Evolutionary conservation across 2,329 filamentous ascomycete genomes (phyloP).

Genomic region (Beauveria sp.): DNA sequence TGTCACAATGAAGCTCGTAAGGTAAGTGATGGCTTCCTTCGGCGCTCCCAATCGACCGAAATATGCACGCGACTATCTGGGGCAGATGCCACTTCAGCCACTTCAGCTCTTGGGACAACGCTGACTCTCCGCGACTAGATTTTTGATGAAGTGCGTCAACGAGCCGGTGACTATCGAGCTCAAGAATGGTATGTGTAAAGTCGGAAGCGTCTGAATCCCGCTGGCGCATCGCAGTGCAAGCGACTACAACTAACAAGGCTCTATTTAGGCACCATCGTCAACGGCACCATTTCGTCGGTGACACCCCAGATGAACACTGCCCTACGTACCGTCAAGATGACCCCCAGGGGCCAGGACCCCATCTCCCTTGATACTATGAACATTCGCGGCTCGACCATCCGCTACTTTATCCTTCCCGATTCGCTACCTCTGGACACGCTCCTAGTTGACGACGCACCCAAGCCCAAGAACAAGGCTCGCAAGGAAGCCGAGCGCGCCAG

Average conservation of each 20-base stretch:
- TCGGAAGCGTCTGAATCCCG: not conserved
- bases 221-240: not conserved
- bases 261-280: slow-evolving; percentile 74
- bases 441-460: slow-evolving; percentile 90
- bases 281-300: slow-evolving; percentile 94
- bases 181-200: slow-evolving; percentile 72
- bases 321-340: slow-evolving; percentile 95
- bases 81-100: not conserved
- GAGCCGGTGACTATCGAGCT: slow-evolving; percentile 98
- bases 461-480: slow-evolving; percentile 98
- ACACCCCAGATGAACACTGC: slow-evolving; percentile 98
- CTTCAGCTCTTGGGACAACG: not conserved
- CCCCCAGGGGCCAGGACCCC: slow-evolving; percentile 75
- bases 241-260: not conserved
- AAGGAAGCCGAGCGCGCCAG: slow-evolving; percentile 69
- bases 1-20: slow-evolving; percentile 88
- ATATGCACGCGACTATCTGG: slow-evolving; percentile 33
- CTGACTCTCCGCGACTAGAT: slow-evolving; percentile 48
- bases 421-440: slow-evolving; percentile 91
- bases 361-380: slow-evolving; percentile 92
- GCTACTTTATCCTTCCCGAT: slow-evolving; percentile 95
- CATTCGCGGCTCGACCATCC: slow-evolving; percentile 89
- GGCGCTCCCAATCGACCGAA: slow-evolving; percentile 9
- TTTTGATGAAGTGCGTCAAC: slow-evolving; percentile 98
- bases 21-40: slow-evolving; percentile 49